Base-by-base conservation (phyloP, 2,329 filamentous ascomycete species). In the Tolypocladium tropicale region DNA sequence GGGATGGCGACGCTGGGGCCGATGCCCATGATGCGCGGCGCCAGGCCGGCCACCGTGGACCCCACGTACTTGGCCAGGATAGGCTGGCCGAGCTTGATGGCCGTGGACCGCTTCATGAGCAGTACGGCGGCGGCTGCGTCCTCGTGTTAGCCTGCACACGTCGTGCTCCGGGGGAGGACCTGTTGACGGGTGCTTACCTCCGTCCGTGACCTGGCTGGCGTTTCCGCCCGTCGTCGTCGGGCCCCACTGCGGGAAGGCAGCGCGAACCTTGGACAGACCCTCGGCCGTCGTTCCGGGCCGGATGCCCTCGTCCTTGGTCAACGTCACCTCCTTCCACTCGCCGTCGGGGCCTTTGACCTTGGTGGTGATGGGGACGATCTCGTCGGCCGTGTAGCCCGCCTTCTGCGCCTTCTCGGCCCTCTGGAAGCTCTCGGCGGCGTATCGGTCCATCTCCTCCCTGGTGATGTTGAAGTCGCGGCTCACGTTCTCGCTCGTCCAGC, bases 401-500 rank as follows among this genome's bases (percentile, higher is more conserved):
- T 94, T 95, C 74, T 97, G 94, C 1, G 94, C 92, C 46, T 74
- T 78, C 77, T 99, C 94, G 32, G 94, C 94, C 52, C 91, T 82
- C 61, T 85, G 82, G 78, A 91, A 99, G 50, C 86, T 91, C 76
- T 95, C 90, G 11, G 88, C 88, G 0, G 94, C 90, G 71, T 85
- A 97, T 62, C 80, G 77, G 73, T 99, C 94, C 75, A 97, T 89
- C 69, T 76, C 75, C 68, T 92, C 85, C 59, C 94, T 83, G 2
- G 83, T 76, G 69, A 99, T 86, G 68, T 87, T 83, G 72, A 97
- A 97, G 75, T 97, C 94, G 52, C 84, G 84, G 64, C 87, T 90
- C 32, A 99, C 91, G 69, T 97, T 97, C 78, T 99, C 94, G 58
- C 88, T 93, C 3, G 94, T 99, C 83, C 95, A 95, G 25, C 94